Evolutionary conservation across 2,329 filamentous ascomycete genomes (phyloP).

Genomic region (Aureobasidium uvarum): DNA sequence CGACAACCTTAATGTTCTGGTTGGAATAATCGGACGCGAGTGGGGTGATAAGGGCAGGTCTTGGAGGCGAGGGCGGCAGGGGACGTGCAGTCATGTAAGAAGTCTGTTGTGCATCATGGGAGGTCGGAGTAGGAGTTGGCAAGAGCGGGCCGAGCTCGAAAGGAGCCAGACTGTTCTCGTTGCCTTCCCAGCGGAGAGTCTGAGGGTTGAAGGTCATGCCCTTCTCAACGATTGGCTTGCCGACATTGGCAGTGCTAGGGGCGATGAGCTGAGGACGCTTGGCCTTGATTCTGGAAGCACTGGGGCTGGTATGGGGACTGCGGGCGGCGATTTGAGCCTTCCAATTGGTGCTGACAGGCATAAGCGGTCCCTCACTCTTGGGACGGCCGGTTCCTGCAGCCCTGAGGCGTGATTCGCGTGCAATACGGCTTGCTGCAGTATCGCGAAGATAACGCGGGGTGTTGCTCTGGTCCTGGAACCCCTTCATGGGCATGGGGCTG

Average conservation of each 20-base stretch:
- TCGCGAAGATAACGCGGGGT: conserved; percentile 65
- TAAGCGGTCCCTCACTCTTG: conserved; percentile 23
- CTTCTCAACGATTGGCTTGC: conserved; percentile 58
- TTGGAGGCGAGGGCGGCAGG: conserved; percentile 47
- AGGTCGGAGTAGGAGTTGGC: conserved; percentile 40
- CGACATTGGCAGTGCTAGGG: conserved; percentile 26
- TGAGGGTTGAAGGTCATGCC: conserved; percentile 95
- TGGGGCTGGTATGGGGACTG: conserved; percentile 52
- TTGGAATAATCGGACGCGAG: conserved; percentile 63
- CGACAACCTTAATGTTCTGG: conserved; percentile 87
- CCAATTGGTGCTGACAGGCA: conserved; percentile 52
- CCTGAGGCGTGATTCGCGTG: conserved; percentile 59
- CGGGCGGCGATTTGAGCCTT: conserved; percentile 55
- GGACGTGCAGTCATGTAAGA: conserved; percentile 33
- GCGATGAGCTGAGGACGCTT: conserved; percentile 46
- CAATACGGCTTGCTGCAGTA: conserved; percentile 64
- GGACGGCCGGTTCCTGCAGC: conserved; percentile 30
- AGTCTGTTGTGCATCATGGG: conserved; percentile 39
- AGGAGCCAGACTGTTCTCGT: conserved; percentile 76
- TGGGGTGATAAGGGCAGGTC: conserved; percentile 83
- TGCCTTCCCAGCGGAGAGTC: conserved; percentile 91
- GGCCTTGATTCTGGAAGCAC: conserved; percentile 49
- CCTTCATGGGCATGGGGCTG: conserved; percentile 51
- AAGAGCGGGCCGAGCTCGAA: conserved; percentile 61
- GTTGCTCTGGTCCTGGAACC: conserved; percentile 43